Evolutionary conservation across 805 yeast genomes (phyloP), one percentile per base, ranked within the genome.

Genomic region (Candida nemodendra): DNA sequence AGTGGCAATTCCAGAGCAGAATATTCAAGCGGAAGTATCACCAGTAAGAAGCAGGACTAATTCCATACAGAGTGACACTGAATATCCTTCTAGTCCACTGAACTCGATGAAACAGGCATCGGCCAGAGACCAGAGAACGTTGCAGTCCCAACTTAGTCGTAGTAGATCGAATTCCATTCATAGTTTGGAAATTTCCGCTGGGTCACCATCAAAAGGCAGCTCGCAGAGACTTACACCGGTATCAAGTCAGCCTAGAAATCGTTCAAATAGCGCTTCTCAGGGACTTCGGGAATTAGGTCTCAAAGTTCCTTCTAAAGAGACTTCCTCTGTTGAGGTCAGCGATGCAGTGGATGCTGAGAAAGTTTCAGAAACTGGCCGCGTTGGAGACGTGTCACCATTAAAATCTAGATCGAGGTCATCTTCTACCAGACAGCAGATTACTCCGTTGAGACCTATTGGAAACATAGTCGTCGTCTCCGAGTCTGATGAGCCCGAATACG

Each of bases 161-260:
- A 56, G 60, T 26, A 41, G 64, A 14, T 59, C 64, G 0, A 51
- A 52, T 17, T 57, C 64, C 2, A 27, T 45, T 17, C 58, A 45
- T 32, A 41, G 50, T 15, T 30, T 27, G 8, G 43, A 38, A 6
- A 15, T 18, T 3, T 21, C 36, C 16, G 21, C 12, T 13, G 29
- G 29, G n/a, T 21, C 44, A 13, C 39, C 34, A n/a, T 29, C 19
- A 17, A 32, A 34, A 32, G 36, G 24, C 28, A 41, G 32, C 36
- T 45, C 38, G 8, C 45, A 19, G 37, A 34, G 29, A 27, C 30
- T 33, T 14, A 48, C 54, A 7, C 45, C 47, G 11, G 28, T 33
- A 4, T 36, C 46, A 5, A 31, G 41, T n/a, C 29, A 34, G 15
- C 33, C 36, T 7, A 44, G 56, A 23, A 52, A 52, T 34, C 45